Evolutionary conservation across 2,329 filamentous ascomycete species (phyloP), one percentile per base, ranked within the genome.

Genomic region (Calonectria multiphialidica): DNA sequence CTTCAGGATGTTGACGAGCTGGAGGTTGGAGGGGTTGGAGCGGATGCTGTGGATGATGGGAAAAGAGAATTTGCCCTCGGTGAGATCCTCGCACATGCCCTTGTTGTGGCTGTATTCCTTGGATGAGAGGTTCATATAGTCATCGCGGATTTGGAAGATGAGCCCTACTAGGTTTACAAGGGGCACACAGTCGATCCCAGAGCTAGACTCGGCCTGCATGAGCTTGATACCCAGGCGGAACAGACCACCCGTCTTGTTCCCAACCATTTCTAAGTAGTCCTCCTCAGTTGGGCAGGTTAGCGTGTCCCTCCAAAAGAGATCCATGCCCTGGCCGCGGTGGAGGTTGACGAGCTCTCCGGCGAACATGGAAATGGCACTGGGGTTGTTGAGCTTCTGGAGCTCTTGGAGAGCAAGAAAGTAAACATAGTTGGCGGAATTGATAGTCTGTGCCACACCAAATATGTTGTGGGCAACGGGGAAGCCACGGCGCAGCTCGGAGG

Each of bases 31-130:
- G 21, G 91, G 94, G 81, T 95, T 90, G 72, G 93, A 87, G 72
- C 94, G 94, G 77, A 98, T 97, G 82, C 94, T 93, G 86, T 98
- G 96, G 79, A 98, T 98, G 79, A 98, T 93, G 47, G 96, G 95
- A 82, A 98, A 98, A 30, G 93, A 96, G 86, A 98, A 98, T 88
- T 98, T 98, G 75, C 96, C 96, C 86, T 98, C 97, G 1, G 95
- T 98, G 78, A 98, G 86, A 84, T 98, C 97, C 86, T 98, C 96
- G 83, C 95, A 98, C 77, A 98, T 90, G 62, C 96, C 97, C 86
- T 98, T 98, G 84, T 98, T 96, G 75, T 93, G 88, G 44, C 92
- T 92, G 87, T 98, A 98, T 80, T 92, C 88, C n/a, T 86, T 86
- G 21, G 88, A 90, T 35, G 89, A 90, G 50, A 99, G 91, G 83